Evolutionary conservation across 768 basidiomycete species (phyloP).

Genomic region (Cyathus striatus): DNA sequence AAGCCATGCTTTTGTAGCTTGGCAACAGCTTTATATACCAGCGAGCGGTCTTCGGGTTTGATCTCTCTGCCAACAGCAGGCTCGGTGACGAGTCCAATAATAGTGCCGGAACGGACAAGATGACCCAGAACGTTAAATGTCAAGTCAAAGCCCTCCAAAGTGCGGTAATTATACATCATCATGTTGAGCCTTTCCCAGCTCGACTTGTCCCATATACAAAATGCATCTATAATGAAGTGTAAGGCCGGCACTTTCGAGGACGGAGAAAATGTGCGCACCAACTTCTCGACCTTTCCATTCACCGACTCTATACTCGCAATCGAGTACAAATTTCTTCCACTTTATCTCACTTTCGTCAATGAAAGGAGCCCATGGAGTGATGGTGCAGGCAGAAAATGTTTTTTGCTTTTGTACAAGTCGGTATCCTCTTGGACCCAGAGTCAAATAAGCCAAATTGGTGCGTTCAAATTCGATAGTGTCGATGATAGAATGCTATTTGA

Average conservation of each 20-base stretch:
- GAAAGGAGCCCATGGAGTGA: not conserved
- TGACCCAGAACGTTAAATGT: not conserved
- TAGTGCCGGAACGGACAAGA: not conserved
- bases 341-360: not conserved
- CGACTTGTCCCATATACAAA: not conserved
- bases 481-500: not conserved
- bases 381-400: not conserved
- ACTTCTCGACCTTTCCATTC: not conserved
- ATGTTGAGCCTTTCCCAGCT: not conserved
- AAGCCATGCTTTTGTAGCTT: not conserved
- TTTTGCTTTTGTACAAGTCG: not conserved
- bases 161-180: not conserved
- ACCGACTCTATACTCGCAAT: not conserved
- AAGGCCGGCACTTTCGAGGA: not conserved
- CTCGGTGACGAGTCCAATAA: not conserved
- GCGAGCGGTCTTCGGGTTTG: not conserved
- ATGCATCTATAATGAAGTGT: not conserved
- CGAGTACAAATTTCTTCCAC: not conserved
- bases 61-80: not conserved
- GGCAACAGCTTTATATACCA: not conserved
- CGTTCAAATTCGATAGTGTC: not conserved
- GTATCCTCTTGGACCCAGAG: not conserved
- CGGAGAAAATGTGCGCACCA: not conserved
- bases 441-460: not conserved
- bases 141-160: not conserved